A percentile compares a stretch with the other conserved stretches of the same genome.
These are phyloP conservation scores for Dendrobium nobile DNA, from an alignment of 106 monocot species.

Conservation along the genomic window DNA sequence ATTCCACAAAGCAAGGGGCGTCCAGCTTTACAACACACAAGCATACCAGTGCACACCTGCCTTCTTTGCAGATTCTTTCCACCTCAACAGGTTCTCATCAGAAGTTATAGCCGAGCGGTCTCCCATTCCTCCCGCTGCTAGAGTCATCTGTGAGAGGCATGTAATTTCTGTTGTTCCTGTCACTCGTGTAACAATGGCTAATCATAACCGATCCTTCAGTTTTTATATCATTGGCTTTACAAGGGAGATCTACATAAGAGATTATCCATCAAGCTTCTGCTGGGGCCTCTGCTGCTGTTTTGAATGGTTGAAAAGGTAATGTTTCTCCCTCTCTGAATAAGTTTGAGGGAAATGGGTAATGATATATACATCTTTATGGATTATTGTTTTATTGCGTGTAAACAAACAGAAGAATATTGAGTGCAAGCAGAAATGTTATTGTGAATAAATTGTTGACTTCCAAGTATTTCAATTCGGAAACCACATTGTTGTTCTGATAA, in stretches of 20 bases:
- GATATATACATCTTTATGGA: no score
- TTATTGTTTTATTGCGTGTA: neutral
- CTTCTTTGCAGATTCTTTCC: conserved; percentile 83
- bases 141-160: conserved; percentile 85
- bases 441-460: neutral
- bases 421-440: neutral
- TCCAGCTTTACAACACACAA: conserved; percentile 90
- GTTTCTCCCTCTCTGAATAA: neutral
- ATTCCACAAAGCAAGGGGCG: conserved; percentile 73
- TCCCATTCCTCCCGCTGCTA: conserved; percentile 53
- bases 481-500: no score
- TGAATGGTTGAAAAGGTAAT: conserved; percentile 49
- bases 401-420: neutral
- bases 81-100: conserved; percentile 87
- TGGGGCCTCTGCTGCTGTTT: conserved; percentile 94
- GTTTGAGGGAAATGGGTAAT: no score
- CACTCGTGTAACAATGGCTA: conserved; percentile 82
- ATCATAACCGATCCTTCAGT: conserved; percentile 52
- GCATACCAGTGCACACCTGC: conserved; percentile 92
- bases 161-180: conserved; percentile 81
- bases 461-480: no score
- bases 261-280: conserved; percentile 75
- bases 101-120: conserved; percentile 66
- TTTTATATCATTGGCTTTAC: conserved; percentile 80
- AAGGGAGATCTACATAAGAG: conserved; percentile 66